Conservation (phyloP, 129 eudicot genomes). For the Cynara cardunculus region DNA sequence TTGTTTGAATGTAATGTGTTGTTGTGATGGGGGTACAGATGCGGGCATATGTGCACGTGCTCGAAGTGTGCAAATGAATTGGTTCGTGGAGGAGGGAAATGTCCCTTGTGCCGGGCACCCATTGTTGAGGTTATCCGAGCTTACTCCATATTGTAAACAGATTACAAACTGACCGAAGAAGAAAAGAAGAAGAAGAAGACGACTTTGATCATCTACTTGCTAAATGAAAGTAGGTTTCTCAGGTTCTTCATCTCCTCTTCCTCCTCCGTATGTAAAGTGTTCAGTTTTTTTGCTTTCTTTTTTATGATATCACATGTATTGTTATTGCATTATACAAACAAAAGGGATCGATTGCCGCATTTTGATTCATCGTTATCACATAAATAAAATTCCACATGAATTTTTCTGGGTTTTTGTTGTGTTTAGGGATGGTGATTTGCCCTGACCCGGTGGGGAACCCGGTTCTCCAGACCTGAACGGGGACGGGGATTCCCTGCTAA, state of each 20-base stretch:
- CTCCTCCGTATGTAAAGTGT: constrained; percentile 32
- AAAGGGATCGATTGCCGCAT: constrained; percentile 19
- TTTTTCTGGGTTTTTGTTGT: not conserved
- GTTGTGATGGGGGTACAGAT: constrained; percentile 36
- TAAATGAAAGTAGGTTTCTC: constrained; percentile 20
- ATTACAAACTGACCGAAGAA: constrained; percentile 11
- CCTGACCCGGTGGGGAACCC: too few relatives aligned
- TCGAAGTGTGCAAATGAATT: constrained; percentile 93
- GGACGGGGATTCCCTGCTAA: too few relatives aligned
- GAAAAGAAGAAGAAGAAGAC: constrained; percentile 10
- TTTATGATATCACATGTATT: constrained; percentile 29
- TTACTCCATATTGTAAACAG: constrained; percentile 82
- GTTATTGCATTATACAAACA: constrained; percentile 37
- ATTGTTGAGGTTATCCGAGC: constrained; percentile 96
- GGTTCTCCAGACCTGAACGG: too few relatives aligned
- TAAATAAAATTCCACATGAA: constrained; percentile 20
- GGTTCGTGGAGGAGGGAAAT: constrained; percentile 94
- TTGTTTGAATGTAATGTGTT: not conserved
- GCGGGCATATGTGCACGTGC: constrained; percentile 99
- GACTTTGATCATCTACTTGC: constrained; percentile 20
- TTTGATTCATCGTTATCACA: constrained; percentile 15
- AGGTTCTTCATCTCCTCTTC: constrained; percentile 6
- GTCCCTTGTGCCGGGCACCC: constrained; percentile 99
- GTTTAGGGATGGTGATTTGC: too few relatives aligned
- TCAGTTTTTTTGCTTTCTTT: constrained; percentile 16